Percentiles rank a stretch among this genome's conserved stretches.
phyloP scores from a whole-genome alignment of 306 rosid species.

The Myrica gale region DNA sequence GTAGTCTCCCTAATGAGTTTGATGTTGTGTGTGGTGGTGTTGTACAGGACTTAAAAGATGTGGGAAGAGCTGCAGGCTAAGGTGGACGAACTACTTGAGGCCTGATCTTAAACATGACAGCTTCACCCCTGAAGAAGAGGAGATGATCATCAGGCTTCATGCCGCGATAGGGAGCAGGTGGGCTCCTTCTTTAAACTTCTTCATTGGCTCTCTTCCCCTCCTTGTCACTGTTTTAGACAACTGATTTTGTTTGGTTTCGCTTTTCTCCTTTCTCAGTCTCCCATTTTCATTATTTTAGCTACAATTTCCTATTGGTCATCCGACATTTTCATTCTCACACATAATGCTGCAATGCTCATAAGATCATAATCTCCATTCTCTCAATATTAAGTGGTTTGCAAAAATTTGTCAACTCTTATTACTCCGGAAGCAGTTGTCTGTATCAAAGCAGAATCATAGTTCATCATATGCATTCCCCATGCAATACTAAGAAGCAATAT shows the following conservation, averaged over 20 bases:
- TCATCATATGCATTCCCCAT: not conserved
- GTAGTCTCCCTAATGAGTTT: not conserved
- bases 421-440: not conserved
- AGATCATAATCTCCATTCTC: not conserved
- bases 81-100: conserved; percentile 55
- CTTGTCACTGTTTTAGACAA: no score
- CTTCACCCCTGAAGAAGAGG: conserved; percentile 83
- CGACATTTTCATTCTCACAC: not conserved
- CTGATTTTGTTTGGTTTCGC: no score
- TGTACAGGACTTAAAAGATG: conserved; percentile 64
- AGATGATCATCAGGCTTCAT: conserved; percentile 78
- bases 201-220: no score
- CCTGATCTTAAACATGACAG: conserved; percentile 63
- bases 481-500: not conserved
- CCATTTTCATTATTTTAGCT: not conserved
- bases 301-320: not conserved
- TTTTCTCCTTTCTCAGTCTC: no score
- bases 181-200: not conserved
- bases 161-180: conserved; percentile 99
- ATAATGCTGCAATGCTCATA: not conserved
- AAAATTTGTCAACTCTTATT: not conserved
- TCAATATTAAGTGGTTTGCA: not conserved
- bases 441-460: not conserved
- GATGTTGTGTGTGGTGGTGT: conserved; percentile 12
- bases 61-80: conserved; percentile 74